A percentile compares a stretch with the other conserved stretches of the same genome.
phyloP scores from a whole-genome alignment of 2,329 filamentous ascomycete species.

The Xylariaceae sp. region DNA sequence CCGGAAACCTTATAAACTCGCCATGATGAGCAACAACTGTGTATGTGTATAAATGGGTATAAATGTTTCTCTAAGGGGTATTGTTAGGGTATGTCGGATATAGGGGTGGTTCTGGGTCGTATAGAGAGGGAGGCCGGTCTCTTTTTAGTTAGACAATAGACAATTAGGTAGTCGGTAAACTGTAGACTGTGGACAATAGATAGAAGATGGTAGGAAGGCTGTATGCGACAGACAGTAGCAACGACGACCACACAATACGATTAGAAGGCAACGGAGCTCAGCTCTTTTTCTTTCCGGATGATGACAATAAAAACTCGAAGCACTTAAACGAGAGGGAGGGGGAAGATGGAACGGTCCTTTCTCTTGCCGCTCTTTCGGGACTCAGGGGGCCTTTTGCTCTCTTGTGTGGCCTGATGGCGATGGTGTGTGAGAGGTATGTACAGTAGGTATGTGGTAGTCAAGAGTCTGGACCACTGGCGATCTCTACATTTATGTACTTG shows the following conservation, averaged over 20 bases:
- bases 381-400: constrained; percentile 27
- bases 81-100: neutral
- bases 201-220: constrained; percentile 10
- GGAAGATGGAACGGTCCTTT: constrained; percentile 17
- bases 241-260: constrained; percentile 8
- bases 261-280: constrained; percentile 19
- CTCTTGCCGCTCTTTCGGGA: constrained; percentile 22
- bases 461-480: constrained; percentile 33
- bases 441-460: constrained; percentile 2
- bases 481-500: constrained; percentile 29
- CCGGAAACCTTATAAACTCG: constrained; percentile 21
- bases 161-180: neutral
- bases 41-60: neutral
- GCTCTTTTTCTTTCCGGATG: constrained; percentile 19
- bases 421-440: constrained; percentile 23
- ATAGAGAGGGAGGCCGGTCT: neutral
- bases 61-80: neutral
- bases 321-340: constrained; percentile 22
- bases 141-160: neutral
- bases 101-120: too few relatives aligned
- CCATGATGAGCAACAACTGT: constrained; percentile 18
- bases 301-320: constrained; percentile 15
- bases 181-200: constrained; percentile 13
- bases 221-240: constrained; percentile 5
- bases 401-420: constrained; percentile 28